Conservation (phyloP, 2,329 filamentous ascomycete species). For the Ceratocystis colombiana region DNA sequence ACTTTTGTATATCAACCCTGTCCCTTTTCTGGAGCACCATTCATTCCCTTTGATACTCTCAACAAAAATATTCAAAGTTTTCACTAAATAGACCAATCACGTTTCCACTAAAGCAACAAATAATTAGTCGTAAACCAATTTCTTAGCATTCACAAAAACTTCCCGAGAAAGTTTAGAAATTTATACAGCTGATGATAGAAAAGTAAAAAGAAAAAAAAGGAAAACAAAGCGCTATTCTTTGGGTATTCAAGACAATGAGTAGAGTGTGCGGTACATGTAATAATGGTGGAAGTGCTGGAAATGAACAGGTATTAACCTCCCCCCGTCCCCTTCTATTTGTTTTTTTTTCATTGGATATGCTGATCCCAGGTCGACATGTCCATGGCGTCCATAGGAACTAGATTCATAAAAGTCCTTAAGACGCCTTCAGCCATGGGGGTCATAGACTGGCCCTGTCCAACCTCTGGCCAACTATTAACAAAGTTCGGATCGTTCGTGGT, state of each 20-base stretch:
- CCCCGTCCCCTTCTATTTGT: background rate
- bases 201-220: too few relatives aligned
- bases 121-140: background rate
- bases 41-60: background rate
- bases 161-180: too few relatives aligned
- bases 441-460: constrained; percentile 39
- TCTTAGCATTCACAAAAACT: background rate
- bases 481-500: constrained; percentile 26
- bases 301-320: too few relatives aligned
- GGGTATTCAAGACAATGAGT: constrained; percentile 4
- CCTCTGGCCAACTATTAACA: constrained; percentile 35
- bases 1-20: constrained; percentile 9
- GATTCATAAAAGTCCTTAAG: constrained; percentile 47
- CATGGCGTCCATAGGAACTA: constrained; percentile 53
- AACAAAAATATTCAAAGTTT: constrained; percentile 6
- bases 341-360: constrained; percentile 22
- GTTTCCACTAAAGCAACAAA: constrained; percentile 6
- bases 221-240: background rate
- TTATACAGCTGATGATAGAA: background rate
- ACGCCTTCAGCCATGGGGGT: constrained; percentile 49
- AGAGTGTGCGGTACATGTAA: background rate
- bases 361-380: constrained; percentile 43
- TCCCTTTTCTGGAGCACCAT: background rate
- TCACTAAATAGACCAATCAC: constrained; percentile 12
- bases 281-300: background rate